Evolutionary conservation across 768 basidiomycete genomes (phyloP).

Genomic region (Coprinopsis strossmayeri): DNA sequence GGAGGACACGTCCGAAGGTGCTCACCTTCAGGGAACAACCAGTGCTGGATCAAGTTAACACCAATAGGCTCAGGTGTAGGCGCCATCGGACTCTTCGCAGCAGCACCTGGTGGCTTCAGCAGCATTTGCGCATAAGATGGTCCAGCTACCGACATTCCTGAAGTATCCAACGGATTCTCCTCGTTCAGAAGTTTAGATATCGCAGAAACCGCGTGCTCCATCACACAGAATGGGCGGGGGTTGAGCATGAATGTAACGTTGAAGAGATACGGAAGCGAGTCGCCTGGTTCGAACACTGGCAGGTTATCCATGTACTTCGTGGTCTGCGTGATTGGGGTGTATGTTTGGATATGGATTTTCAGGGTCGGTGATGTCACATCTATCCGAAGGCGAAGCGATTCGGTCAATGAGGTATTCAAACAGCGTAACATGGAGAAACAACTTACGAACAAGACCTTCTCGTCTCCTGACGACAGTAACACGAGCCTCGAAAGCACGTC

Average conservation of each 20-base stretch:
- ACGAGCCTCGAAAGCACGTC: slow-evolving; percentile 38
- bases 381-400: slow-evolving; percentile 16
- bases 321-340: slow-evolving; percentile 18
- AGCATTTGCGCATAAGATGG: background rate
- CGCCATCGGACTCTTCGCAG: background rate
- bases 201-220: slow-evolving; percentile 33
- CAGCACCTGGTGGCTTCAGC: background rate
- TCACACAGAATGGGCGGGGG: slow-evolving; percentile 32
- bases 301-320: slow-evolving; percentile 18
- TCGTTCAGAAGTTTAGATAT: slow-evolving; percentile 20
- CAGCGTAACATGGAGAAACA: background rate
- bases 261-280: slow-evolving; percentile 33
- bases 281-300: slow-evolving; percentile 25
- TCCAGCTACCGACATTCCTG: background rate
- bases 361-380: slow-evolving; percentile 36
- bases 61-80: background rate
- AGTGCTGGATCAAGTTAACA: slow-evolving; percentile 29
- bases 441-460: slow-evolving; percentile 42
- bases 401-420: background rate
- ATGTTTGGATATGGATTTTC: slow-evolving; percentile 32
- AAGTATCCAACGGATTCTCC: background rate
- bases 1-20: slow-evolving; percentile 20
- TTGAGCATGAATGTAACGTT: slow-evolving; percentile 46
- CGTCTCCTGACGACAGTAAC: slow-evolving; percentile 36
- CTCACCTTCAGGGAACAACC: slow-evolving; percentile 38